A percentile compares a stretch with the other conserved stretches of the same genome.
These are phyloP conservation scores for Paraglomus occultum DNA, from an alignment of 192 early-diverging fungal species.

Conservation along the genomic window DNA sequence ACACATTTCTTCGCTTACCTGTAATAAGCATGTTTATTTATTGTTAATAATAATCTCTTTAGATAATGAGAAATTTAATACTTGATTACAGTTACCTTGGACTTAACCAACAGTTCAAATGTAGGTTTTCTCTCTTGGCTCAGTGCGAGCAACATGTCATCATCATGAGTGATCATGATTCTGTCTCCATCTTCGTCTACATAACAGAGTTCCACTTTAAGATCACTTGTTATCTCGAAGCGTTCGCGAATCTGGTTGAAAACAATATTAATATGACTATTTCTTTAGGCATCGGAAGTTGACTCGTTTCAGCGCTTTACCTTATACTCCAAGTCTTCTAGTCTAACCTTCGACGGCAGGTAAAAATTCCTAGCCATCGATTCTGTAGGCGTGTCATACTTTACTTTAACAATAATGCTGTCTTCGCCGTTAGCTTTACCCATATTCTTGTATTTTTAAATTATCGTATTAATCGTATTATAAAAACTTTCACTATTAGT, in stretches of 20 bases:
- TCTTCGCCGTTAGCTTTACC: not conserved
- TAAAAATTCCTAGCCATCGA: not conserved
- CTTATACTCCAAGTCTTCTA: slow-evolving; percentile 16
- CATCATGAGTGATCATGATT: slow-evolving; percentile 6
- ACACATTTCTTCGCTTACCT: not conserved
- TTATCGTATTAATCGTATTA: no score
- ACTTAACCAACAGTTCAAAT: slow-evolving; percentile 9
- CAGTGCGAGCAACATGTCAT: not conserved
- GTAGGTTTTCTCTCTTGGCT: not conserved
- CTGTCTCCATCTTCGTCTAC: slow-evolving; percentile 13
- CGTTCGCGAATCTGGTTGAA: slow-evolving; percentile 12
- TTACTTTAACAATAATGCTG: slow-evolving; percentile 13
- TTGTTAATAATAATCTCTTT: no score
- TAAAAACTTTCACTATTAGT: no score
- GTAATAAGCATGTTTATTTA: not conserved
- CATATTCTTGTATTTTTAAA: no score
- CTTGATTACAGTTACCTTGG: not conserved
- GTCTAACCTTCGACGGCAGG: not conserved
- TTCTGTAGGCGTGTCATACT: not conserved
- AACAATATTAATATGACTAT: not conserved
- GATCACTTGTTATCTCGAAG: slow-evolving; percentile 5
- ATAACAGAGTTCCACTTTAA: not conserved
- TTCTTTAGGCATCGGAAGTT: not conserved
- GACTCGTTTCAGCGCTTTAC: not conserved
- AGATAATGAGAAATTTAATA: no score